Percentiles rank a stretch among this genome's conserved stretches.
Evolutionary conservation across 2,329 filamentous ascomycete genomes (phyloP).

Genomic region (Hypoxylon sp.): DNA sequence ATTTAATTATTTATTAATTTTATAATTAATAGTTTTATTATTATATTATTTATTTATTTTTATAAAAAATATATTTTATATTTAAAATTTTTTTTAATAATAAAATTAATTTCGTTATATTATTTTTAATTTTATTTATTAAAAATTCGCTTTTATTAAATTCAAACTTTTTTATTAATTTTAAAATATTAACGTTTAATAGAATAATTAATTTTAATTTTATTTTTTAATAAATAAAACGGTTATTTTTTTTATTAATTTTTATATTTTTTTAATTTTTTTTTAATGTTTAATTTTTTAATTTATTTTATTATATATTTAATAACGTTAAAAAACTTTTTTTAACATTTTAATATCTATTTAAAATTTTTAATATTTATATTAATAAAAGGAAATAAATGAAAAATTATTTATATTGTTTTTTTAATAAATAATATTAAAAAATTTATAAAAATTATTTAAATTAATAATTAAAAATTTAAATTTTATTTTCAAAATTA

Average conservation of each 20-base stretch:
- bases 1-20: neutral
- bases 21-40: neutral
- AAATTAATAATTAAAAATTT: no score
- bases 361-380: no score
- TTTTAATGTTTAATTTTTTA: neutral
- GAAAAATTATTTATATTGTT: no score
- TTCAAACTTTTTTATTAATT: neutral
- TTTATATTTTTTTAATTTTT: neutral
- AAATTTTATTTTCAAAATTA: no score
- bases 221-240: neutral
- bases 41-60: neutral
- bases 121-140: neutral
- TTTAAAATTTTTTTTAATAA: no score
- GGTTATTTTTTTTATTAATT: neutral
- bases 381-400: no score
- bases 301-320: neutral
- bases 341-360: neutral
- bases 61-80: neutral
- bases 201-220: neutral
- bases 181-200: neutral
- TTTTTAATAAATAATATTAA: no score
- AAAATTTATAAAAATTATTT: no score
- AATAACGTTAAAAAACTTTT: neutral
- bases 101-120: neutral
- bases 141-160: neutral